Base-by-base conservation (phyloP, 1,139 yeast genomes). In the Sugiyamaella castrensis region DNA sequence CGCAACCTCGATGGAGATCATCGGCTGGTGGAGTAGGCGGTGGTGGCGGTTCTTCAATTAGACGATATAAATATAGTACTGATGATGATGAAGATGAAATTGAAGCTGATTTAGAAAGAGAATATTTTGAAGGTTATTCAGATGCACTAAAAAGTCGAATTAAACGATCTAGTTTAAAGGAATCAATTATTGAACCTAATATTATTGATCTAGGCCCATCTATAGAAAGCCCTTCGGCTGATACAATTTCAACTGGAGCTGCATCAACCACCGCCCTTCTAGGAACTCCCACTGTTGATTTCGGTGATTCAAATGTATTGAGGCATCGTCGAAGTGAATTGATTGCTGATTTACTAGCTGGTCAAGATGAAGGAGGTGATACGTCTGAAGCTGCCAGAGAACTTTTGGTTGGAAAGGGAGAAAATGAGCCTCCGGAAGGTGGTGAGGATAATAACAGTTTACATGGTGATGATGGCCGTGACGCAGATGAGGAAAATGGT, bases 51-150 rank as follows among this genome's bases (percentile, higher is more conserved):
- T 34, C 29, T 10, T 29, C 40, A 8, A 29, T 19, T n/a, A 19
- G 48, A 32, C 48, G 60, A 29, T 58, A 52, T 49, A 56, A 54
- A 37, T 63, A 59, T 52, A 60, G 60, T 27, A 92, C 86, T 0
- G 95, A 87, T 64, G 95, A 87, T 63, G 87, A 83, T 58, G 84
- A 80, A 37, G 79, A 75, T 43, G 86, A 80, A 52, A 71, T 79
- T 10, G 82, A 79, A 53, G 76, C 76, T 12, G 85, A 78, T 58
- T 59, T 76, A 44, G 83, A 80, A 55, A 65, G 84, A 24, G 84
- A 82, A 53, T 84, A 84, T 58, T 61, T 80, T 34, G 94, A 84
- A 62, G 92, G 92, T 0, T 81, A 81, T 57, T 76, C 76, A 37
- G 92, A 83, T 61, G 94, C 91, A 0, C 62, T 85, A 47, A 73